A percentile compares a stretch with the other conserved stretches of the same genome.
phyloP scores from a whole-genome alignment of 1,284 basidiomycete genomes.

The Ustilago esculenta region DNA sequence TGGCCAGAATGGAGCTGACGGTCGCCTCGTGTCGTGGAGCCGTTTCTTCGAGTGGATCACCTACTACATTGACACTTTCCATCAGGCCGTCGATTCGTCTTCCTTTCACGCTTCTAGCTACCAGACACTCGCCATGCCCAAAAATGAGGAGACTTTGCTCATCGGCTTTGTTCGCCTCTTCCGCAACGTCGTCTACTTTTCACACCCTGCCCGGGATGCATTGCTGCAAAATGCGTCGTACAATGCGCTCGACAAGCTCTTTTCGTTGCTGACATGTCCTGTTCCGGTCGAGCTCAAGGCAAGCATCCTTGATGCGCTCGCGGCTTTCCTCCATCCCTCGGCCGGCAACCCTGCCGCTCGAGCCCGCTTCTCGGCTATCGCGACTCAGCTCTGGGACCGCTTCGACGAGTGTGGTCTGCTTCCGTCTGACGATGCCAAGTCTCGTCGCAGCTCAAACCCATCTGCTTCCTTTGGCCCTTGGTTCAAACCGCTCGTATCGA shows the following conservation, averaged over 20 bases:
- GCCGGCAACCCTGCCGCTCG: conserved; percentile 16
- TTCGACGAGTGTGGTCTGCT: conserved; percentile 74
- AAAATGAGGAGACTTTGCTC: conserved; percentile 80
- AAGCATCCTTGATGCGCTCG: conserved; percentile 81
- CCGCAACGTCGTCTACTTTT: conserved; percentile 80
- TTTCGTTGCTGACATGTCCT: conserved; percentile 58
- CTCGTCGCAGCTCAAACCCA: conserved; percentile 1
- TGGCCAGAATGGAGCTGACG: conserved; percentile 24
- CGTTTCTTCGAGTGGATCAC: conserved; percentile 65
- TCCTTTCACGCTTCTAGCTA: conserved; percentile 44
- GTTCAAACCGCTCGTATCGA: conserved; percentile 34
- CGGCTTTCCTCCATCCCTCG: conserved; percentile 74
- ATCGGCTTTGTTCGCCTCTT: conserved; percentile 84
- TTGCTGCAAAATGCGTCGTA: conserved; percentile 79
- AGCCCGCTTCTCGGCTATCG: conserved; percentile 71
- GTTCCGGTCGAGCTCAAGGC: conserved; percentile 89
- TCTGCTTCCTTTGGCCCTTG: conserved; percentile 30
- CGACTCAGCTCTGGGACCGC: conserved; percentile 80
- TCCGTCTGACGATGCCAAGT: conserved; percentile 24
- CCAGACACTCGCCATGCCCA: conserved; percentile 70
- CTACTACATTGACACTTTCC: conserved; percentile 63
- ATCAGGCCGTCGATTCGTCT: conserved; percentile 37
- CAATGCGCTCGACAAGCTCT: conserved; percentile 80
- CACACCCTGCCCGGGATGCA: conserved; percentile 80
- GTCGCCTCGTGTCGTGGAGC: conserved; percentile 61